Conservation (phyloP, 2,329 filamentous ascomycete species). For the Berkeleyomyces rouxiae region DNA sequence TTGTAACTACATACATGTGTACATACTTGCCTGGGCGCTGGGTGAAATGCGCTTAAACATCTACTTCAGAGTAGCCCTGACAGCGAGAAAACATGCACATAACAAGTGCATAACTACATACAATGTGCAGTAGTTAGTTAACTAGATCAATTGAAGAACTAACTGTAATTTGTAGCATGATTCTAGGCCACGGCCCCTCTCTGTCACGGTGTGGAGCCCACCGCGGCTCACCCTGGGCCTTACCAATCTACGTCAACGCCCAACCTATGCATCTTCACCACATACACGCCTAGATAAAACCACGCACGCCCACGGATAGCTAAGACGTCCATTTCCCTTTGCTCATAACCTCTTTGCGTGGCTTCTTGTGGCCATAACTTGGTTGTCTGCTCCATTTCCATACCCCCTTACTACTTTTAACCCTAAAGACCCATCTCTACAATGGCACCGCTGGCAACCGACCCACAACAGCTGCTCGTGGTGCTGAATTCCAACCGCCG, state of each 20-base stretch:
- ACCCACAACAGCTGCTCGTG: conserved; percentile 39
- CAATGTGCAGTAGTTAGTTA: no score
- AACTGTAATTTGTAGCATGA: no score
- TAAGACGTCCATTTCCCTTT: background rate
- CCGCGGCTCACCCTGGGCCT: no score
- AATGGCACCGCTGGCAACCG: conserved; percentile 38
- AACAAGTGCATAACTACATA: no score
- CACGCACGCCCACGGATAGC: background rate
- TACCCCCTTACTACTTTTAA: background rate
- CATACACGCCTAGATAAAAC: background rate
- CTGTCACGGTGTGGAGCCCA: no score
- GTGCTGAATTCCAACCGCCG: conserved; percentile 36
- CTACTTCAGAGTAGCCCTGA: no score
- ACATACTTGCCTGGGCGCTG: background rate
- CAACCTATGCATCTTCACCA: background rate
- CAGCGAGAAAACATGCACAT: no score
- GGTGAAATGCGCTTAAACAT: no score
- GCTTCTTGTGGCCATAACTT: background rate
- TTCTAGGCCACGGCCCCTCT: no score
- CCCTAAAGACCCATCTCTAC: background rate
- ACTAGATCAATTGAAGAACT: no score
- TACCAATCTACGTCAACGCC: no score
- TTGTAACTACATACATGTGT: background rate
- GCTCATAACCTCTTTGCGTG: background rate
- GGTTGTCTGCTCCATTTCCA: background rate